phyloP scores from a whole-genome alignment of 225 moss, liverwort and hornwort genomes.

The Marchantia paleacea region DNA sequence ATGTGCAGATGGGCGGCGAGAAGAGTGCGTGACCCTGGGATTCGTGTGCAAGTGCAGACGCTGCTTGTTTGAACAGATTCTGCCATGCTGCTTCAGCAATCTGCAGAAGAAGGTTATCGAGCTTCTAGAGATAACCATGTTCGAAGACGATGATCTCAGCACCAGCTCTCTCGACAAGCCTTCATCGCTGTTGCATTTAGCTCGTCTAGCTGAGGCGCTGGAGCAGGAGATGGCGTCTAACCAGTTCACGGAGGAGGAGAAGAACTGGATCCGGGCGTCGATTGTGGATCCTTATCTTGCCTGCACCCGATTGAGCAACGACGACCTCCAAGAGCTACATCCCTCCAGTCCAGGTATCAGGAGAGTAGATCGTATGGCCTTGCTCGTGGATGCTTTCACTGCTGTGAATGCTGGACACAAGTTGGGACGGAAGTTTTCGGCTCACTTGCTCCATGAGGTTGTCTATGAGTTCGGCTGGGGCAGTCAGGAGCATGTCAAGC shows the following conservation, averaged over 20 bases:
- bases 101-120: neutral
- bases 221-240: neutral
- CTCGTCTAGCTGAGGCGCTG: conserved; percentile 5
- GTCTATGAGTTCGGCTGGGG: conserved; percentile 5
- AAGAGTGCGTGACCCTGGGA: neutral
- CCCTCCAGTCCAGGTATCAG: neutral
- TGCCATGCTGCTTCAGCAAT: neutral
- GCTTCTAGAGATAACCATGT: neutral
- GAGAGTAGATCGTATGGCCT: conserved; percentile 3
- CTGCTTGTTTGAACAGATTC: neutral
- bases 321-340: neutral
- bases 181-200: neutral
- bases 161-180: neutral
- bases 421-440: neutral
- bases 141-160: neutral
- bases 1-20: neutral
- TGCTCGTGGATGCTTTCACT: conserved; percentile 7
- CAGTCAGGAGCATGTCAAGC: neutral
- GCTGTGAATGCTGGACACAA: neutral
- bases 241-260: neutral
- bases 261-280: conserved; percentile 4
- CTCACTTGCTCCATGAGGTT: conserved; percentile 4
- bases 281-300: conserved; percentile 6
- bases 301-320: conserved; percentile 1
- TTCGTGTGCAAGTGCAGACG: conserved; percentile 14